Evolutionary conservation across 352 stramenopile genomes (phyloP), one percentile per base, ranked within the genome.

Genomic region (Phytophthora pini): DNA sequence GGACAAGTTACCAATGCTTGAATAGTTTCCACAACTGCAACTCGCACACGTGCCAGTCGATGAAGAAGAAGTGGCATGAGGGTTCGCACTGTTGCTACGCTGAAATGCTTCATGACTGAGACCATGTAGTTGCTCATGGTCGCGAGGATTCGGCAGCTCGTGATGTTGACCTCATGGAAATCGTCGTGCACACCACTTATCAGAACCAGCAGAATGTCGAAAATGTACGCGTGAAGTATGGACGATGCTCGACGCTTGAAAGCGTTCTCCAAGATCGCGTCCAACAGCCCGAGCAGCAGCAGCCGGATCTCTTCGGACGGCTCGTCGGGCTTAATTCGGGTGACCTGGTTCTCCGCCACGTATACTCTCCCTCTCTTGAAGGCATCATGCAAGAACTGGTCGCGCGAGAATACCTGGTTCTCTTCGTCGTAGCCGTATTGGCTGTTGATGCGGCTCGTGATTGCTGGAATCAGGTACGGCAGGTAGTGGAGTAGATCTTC

Each of bases 21-120:
- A 43, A 99, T 86, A 15, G 92, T 80, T 38, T 90, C 71, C 40
- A 98, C 80, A 4, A 81, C 87, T 22, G 89, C 88, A 24, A 97
- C 41, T n/a, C 94, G 83, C 1, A 98, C 94, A 36, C 88, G 84
- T 11, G 92, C 81, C 38, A 97, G 87, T n/a, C 94, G 85, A 57
- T 98, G 93, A 47, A 92, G 57, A 20, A 98, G 82, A 50, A 96
- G 74, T 27, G 95, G 80, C n/a, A 87, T 61, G 44, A 79, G 45
- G 6, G 82, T 80, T 34, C 96, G 82, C 38, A 95, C 92, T 11
- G 98, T 63, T 44, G 87, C 97, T 15, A 96, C 83, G 10, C 88
- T 94, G 62, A 98, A 98, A 61, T 97, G 92, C 78, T 98, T 98
- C 75, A 98, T 94, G 29, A 96, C 94, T 40, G 87, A 85, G 44